Evolutionary conservation across 805 yeast species (phyloP), one percentile per base, ranked within the genome.

Genomic region (Debaryomyces tyrocola): DNA sequence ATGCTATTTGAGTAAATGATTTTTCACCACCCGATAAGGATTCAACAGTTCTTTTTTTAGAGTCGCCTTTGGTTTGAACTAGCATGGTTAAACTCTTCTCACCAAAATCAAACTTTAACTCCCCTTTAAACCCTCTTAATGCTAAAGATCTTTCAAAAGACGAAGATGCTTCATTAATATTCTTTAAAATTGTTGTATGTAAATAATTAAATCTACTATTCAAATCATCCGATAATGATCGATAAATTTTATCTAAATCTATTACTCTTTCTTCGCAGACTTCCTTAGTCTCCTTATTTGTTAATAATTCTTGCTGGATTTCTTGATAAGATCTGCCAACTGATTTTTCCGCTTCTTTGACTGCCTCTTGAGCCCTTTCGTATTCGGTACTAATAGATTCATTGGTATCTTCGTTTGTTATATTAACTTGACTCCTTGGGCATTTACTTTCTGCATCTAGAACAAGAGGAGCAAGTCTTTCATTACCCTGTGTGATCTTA

Each of bases 11-110:
- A 0, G 96, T 83, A 63, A 86, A 92, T 0, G 97, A 90, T 61
- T 91, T 91, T 62, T 94, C 99, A 39, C 99, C 99, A 33, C 99
- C 99, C 1, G 97, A 90, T 20, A 92, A 75, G 0, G 97, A 85
- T 53, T 84, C 87, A 3, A 89, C 89, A 33, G 84, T 81, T 54
- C 96, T 74, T 28, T 79, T 73, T 21, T 76, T 75, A 34, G 75
- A 77, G 47, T 79, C 83, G 41, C 73, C 78, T 48, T 79, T 78
- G 0, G 90, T 84, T 21, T 84, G 77, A 2, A 85, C 88, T 46
- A 75, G 65, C 66, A 87, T 75, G 20, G 75, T 71, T 48, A 87
- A 65, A n/a, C 70, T 69, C 44, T 73, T 73, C 8, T 73, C 68
- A 6, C 64, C 70, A 48, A 77, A 79, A 52, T 85, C 85, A 60